These are phyloP conservation scores for Clonostachys sp. DNA, from an alignment of 2,329 filamentous ascomycete genomes.

Conservation along the genomic window DNA sequence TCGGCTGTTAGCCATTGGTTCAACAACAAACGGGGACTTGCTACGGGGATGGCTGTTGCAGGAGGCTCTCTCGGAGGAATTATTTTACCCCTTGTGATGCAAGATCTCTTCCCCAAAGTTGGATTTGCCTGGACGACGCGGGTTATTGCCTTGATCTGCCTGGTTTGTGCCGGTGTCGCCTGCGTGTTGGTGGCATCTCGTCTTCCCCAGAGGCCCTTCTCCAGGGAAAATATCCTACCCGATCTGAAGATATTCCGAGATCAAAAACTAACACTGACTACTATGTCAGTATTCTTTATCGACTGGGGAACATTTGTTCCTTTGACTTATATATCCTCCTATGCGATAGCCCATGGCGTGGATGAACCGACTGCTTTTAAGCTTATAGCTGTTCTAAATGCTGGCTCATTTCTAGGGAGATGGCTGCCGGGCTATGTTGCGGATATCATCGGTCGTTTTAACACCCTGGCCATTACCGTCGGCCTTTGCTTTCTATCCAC, in stretches of 20 bases:
- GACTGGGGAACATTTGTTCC: constrained; percentile 78
- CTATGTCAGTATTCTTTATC: constrained; percentile 64
- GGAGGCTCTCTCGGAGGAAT: constrained; percentile 73
- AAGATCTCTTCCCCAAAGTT: constrained; percentile 38
- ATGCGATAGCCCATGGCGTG: constrained; percentile 64
- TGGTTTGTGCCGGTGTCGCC: constrained; percentile 34
- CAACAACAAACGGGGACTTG: constrained; percentile 66
- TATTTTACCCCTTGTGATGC: constrained; percentile 54
- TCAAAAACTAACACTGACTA: constrained; percentile 58
- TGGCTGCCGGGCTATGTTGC: constrained; percentile 74
- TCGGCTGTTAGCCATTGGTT: constrained; percentile 83
- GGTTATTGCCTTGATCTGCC: constrained; percentile 41
- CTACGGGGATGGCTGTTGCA: constrained; percentile 76
- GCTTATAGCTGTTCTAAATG: constrained; percentile 79
- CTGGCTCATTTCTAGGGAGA: constrained; percentile 73
- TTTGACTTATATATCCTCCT: constrained; percentile 76
- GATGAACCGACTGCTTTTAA: constrained; percentile 64
- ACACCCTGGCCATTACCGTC: constrained; percentile 35
- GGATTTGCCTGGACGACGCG: constrained; percentile 53
- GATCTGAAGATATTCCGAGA: constrained; percentile 64
- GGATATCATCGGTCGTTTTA: constrained; percentile 80
- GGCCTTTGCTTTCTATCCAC: too few relatives aligned
- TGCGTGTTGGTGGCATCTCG: constrained; percentile 51
- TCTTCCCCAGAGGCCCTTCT: constrained; percentile 47
- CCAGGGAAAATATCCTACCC: constrained; percentile 54